A percentile compares a stretch with the other conserved stretches of the same genome.
These are phyloP conservation scores for Puccinellia tenuiflora DNA, from an alignment of 176 grass and related monocot species.

Conservation along the genomic window DNA sequence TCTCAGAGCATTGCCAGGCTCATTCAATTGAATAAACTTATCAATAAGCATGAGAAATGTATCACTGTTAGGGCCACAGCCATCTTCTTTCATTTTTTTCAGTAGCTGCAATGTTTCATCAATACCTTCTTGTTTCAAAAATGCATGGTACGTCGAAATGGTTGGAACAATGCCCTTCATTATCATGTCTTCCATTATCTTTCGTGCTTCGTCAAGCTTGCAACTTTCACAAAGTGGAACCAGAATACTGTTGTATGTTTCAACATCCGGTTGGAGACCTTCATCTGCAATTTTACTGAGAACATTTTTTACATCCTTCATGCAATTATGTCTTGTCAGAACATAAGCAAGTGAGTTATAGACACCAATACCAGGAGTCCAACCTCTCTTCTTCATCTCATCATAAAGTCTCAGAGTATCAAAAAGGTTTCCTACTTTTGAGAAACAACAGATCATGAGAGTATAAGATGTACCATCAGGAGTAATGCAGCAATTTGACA, in stretches of 20 bases:
- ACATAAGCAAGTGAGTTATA: constrained; percentile 91
- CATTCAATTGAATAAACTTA: constrained; percentile 59
- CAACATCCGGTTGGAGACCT: constrained; percentile 54
- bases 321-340: constrained; percentile 81
- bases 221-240: constrained; percentile 56
- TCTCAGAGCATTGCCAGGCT: constrained; percentile 64
- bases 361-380: constrained; percentile 56
- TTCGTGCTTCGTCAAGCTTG: constrained; percentile 69
- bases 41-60: constrained; percentile 75
- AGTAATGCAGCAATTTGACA: constrained; percentile 79
- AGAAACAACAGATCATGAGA: constrained; percentile 89
- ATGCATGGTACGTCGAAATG: constrained; percentile 62
- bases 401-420: constrained; percentile 85
- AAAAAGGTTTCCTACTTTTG: constrained; percentile 82
- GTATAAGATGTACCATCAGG: constrained; percentile 66
- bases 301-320: constrained; percentile 82
- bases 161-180: constrained; percentile 51
- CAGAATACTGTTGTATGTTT: constrained; percentile 91
- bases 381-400: constrained; percentile 89
- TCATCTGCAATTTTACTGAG: constrained; percentile 60
- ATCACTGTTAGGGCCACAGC: constrained; percentile 43
- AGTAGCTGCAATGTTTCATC: constrained; percentile 56
- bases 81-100: constrained; percentile 65
- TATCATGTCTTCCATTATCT: constrained; percentile 64
- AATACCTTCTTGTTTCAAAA: constrained; percentile 54